Percentiles rank a stretch among this genome's conserved stretches.
These are phyloP conservation scores for Phoma sp. DNA, from an alignment of 2,329 filamentous ascomycete genomes.

Conservation along the genomic window DNA sequence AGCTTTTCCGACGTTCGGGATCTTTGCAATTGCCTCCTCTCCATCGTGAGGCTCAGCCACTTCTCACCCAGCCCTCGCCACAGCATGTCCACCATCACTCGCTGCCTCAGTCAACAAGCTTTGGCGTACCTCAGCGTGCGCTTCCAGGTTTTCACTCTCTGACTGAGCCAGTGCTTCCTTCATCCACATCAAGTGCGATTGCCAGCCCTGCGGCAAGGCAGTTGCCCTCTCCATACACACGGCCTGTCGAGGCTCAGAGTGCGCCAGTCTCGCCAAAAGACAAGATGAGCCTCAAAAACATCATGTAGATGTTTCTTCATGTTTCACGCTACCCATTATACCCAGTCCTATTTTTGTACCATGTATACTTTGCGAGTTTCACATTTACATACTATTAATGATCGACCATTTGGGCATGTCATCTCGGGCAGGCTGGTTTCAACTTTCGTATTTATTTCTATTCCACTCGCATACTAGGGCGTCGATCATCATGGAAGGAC, in stretches of 20 bases:
- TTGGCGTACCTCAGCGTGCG: slow-evolving; percentile 32
- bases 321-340: slow-evolving; percentile 31
- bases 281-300: slow-evolving; percentile 44
- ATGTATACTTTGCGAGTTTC: slow-evolving; percentile 18
- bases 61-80: slow-evolving; percentile 42
- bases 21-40: slow-evolving; percentile 46
- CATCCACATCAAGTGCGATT: slow-evolving; percentile 27
- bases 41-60: slow-evolving; percentile 32
- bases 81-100: slow-evolving; percentile 42
- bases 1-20: slow-evolving; percentile 35
- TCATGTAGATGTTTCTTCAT: slow-evolving; percentile 37
- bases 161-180: slow-evolving; percentile 39
- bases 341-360: slow-evolving; percentile 26
- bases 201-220: slow-evolving; percentile 41
- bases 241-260: slow-evolving; percentile 33
- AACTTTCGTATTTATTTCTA: slow-evolving; percentile 2
- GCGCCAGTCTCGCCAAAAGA: slow-evolving; percentile 43
- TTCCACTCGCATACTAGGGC: slow-evolving; percentile 8
- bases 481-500: slow-evolving; percentile 1
- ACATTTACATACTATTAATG: slow-evolving; percentile 20
- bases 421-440: slow-evolving; percentile 4
- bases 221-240: slow-evolving; percentile 39
- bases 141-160: slow-evolving; percentile 44
- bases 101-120: slow-evolving; percentile 35
- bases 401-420: slow-evolving; percentile 6